These are phyloP conservation scores for Daedaleopsis sinensis DNA, from an alignment of 768 basidiomycete species.

Conservation along the genomic window DNA sequence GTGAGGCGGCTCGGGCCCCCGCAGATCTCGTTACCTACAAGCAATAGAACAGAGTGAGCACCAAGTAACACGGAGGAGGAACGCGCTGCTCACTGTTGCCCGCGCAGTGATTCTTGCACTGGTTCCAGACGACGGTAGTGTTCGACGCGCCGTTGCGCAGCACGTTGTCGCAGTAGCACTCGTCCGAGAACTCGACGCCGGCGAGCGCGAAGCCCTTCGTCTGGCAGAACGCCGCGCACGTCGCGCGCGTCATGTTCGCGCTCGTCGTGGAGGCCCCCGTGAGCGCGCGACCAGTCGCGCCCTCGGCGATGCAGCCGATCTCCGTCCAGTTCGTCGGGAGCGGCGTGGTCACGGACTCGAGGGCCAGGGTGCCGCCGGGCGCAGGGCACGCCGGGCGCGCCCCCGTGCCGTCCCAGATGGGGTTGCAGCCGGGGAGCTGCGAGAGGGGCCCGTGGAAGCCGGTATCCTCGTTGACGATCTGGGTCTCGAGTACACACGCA, in stretches of 20 bases:
- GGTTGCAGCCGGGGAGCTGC: constrained; percentile 29
- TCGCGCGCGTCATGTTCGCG: constrained; percentile 25
- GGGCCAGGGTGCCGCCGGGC: constrained; percentile 1
- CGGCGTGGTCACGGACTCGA: constrained; percentile 15
- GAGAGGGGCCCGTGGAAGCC: constrained; percentile 16
- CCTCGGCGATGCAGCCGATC: constrained; percentile 30
- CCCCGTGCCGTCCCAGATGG: constrained; percentile 17
- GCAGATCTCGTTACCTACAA: constrained; percentile 26
- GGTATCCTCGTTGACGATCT: constrained; percentile 23
- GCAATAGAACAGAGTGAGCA: background rate
- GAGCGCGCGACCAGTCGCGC: constrained; percentile 28
- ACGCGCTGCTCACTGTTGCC: constrained; percentile 22
- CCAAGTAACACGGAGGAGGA: too few species aligned
- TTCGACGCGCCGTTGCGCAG: constrained; percentile 27
- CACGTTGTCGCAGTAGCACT: constrained; percentile 30
- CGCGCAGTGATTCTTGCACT: constrained; percentile 28
- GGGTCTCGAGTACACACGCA: constrained; percentile 23
- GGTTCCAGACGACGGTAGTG: constrained; percentile 17
- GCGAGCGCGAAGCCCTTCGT: constrained; percentile 29
- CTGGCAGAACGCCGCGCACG: constrained; percentile 27
- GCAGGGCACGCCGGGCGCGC: constrained; percentile 11
- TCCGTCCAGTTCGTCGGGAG: constrained; percentile 25
- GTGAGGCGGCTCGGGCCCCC: constrained; percentile 26
- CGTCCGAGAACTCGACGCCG: constrained; percentile 32
- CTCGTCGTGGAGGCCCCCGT: constrained; percentile 23